A percentile compares a stretch with the other conserved stretches of the same genome.
Conservation (phyloP, 1,139 yeast species). For the Yamadazyma friedrichii region DNA sequence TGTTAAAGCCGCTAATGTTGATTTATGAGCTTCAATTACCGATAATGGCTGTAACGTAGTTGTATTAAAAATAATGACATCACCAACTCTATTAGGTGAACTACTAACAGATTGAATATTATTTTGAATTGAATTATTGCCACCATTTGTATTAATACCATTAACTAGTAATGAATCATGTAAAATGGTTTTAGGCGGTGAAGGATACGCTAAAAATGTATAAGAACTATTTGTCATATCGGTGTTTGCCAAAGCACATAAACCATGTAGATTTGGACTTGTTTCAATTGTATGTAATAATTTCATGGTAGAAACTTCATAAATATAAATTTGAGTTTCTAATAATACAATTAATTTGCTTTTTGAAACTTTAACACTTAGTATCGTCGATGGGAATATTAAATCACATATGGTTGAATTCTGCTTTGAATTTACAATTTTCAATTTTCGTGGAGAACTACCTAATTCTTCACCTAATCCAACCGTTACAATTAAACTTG, state of each 20-base stretch:
- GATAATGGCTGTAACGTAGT: slow-evolving; percentile 76
- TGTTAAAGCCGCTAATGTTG: slow-evolving; percentile 75
- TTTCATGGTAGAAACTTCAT: slow-evolving; percentile 86
- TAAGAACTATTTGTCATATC: slow-evolving; percentile 38
- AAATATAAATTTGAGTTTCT: slow-evolving; percentile 83
- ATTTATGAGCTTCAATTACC: slow-evolving; percentile 91
- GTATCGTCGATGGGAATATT: slow-evolving; percentile 81
- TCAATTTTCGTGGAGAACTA: slow-evolving; percentile 77
- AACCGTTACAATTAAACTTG: slow-evolving; percentile 83
- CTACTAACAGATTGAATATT: slow-evolving; percentile 46
- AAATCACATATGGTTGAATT: slow-evolving; percentile 78
- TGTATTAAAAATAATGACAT: slow-evolving; percentile 82
- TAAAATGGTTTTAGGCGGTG: slow-evolving; percentile 59
- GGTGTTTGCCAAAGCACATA: slow-evolving; percentile 69
- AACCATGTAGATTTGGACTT: slow-evolving; percentile 61
- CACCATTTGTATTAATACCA: slow-evolving; percentile 48
- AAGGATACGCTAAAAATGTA: slow-evolving; percentile 82
- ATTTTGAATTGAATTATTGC: slow-evolving; percentile 40
- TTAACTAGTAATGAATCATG: slow-evolving; percentile 43
- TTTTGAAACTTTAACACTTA: slow-evolving; percentile 75
- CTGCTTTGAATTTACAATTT: slow-evolving; percentile 77
- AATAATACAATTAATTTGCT: slow-evolving; percentile 72
- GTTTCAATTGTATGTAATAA: slow-evolving; percentile 87
- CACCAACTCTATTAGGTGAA: slow-evolving; percentile 66
- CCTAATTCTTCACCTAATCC: slow-evolving; percentile 84